Conservation (phyloP, 331 rosid genomes). For the Prunus yedoensis region DNA sequence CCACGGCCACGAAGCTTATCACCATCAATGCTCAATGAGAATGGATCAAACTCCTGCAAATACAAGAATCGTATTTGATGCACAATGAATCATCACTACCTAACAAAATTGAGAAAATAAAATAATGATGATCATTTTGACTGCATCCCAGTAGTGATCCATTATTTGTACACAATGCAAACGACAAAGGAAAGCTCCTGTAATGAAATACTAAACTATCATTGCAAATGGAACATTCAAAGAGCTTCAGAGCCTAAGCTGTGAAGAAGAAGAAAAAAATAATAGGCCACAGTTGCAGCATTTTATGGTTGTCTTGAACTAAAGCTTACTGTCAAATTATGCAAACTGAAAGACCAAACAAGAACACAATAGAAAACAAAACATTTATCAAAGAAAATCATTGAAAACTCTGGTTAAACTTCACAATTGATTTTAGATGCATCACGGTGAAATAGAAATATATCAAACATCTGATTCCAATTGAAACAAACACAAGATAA, state of each 20-base stretch:
- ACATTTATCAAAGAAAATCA: background rate
- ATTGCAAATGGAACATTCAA: background rate
- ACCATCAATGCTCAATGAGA: constrained; percentile 75
- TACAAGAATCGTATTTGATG: background rate
- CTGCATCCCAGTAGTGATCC: background rate
- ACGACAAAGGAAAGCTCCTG: background rate
- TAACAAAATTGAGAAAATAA: background rate
- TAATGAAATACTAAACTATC: background rate
- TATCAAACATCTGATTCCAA: background rate
- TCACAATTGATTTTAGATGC: background rate
- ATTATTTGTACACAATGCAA: background rate
- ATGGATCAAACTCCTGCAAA: constrained; percentile 83
- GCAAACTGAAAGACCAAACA: background rate
- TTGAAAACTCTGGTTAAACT: background rate
- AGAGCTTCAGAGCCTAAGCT: background rate
- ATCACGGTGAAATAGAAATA: background rate
- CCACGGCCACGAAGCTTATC: constrained; percentile 94
- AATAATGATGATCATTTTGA: background rate
- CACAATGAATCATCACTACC: background rate
- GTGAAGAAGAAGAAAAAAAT: background rate
- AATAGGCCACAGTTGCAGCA: background rate
- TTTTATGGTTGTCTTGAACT: background rate
- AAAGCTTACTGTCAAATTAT: background rate
- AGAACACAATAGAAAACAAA: background rate
- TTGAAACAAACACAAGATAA: background rate